A percentile compares a stretch with the other conserved stretches of the same genome.
Evolutionary conservation across 495 filamentous ascomycete genomes (phyloP).

Genomic region (Xanthoparmelia taractica): DNA sequence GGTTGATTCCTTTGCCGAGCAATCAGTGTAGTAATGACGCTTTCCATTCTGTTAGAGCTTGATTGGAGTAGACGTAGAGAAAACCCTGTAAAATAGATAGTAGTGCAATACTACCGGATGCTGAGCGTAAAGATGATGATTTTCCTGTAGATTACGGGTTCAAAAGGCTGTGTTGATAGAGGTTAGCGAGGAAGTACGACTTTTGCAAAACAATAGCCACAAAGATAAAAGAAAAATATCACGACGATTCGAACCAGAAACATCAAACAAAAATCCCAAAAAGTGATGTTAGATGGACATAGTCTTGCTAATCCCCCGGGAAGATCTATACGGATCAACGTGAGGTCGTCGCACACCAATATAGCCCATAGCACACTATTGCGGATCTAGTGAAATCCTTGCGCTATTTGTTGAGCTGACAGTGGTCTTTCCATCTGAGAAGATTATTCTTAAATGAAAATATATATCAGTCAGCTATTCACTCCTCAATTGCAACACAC

Average conservation of each 20-base stretch:
- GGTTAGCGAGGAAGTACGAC: background rate
- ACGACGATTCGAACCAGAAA: background rate
- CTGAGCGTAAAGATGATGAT: background rate
- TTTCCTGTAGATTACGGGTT: background rate
- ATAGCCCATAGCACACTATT: background rate
- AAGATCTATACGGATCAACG: background rate
- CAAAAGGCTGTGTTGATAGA: background rate
- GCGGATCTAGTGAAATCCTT: background rate
- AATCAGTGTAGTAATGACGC: background rate
- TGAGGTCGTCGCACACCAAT: background rate
- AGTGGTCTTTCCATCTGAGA: background rate
- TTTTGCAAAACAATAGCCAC: background rate
- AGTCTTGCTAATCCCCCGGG: background rate
- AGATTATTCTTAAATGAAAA: background rate
- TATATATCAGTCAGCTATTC: background rate
- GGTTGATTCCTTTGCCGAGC: background rate
- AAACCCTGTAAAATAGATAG: too few relatives aligned
- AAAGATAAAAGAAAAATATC: background rate
- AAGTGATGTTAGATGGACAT: too few relatives aligned
- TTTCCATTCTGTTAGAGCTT: too few relatives aligned
- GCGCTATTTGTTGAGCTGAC: background rate
- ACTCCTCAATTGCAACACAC: too few relatives aligned
- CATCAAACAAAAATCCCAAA: too few relatives aligned
- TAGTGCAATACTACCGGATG: background rate
- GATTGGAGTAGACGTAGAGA: too few relatives aligned